Base-by-base conservation (phyloP, 306 rosid genomes). In the Cicer judaicum region DNA sequence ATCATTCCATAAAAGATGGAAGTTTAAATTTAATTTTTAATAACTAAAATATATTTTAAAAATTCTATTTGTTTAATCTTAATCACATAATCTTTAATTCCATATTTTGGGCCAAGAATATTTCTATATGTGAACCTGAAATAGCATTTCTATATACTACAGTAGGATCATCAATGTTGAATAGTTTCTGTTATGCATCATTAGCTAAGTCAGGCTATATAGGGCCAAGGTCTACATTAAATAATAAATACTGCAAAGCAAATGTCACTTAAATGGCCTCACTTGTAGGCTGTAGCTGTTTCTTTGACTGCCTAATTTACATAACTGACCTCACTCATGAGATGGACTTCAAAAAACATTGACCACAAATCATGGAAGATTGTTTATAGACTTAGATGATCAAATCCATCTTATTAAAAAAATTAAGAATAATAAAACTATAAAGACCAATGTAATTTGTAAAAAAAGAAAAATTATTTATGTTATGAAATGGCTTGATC, bases 291-390 rank as follows among this genome's bases (percentile, higher is more conserved):
- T 41, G 9, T 68, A 77, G 13, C 64, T 70, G 56, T 54, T 59
- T 78, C 40, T 72, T 84, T 80, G 87, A 89, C 83, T 60, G 8
- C 68, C 47, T 41, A 34, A 74, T 59, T 14, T 39, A 68, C 34
- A 7, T 36, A 67, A 68, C 60, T 64, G 43, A 29, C 10, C 38
- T 55, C 60, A 65, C 7, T 13, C 41, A 46, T 29, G 34, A 29
- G 6, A 11, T 18, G 29, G 55, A 54, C 52, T 48, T 43, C 13
- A 70, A 50, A 64, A 78, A 82, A 68, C 84, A 82, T 78, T 84
- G 88, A 84, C 86, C 91, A 68, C 36, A 79, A 82, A 80, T 59
- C 84, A 77, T 68, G 87, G 78, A 62, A 59, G 2, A 2, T 41
- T 4, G 53, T 24, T 13, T 18, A 12, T 10, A 47, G 13, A 29